Conservation (phyloP, 192 early-diverging fungal genomes). For the Entomortierella chlamydospora region DNA sequence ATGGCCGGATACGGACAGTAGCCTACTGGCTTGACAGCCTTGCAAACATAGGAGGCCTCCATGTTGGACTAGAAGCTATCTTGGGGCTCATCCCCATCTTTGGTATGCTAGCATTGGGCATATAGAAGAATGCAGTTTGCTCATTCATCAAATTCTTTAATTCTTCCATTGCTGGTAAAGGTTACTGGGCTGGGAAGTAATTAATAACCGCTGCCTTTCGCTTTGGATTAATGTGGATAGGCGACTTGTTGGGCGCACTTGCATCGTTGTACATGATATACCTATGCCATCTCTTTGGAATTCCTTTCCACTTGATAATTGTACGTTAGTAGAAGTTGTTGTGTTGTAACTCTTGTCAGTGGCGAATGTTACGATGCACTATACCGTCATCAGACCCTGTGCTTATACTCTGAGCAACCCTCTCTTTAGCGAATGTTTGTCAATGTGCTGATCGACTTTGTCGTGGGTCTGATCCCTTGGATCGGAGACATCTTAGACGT, state of each 20-base stretch:
- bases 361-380: too few species aligned
- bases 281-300: slow-evolving; percentile 36
- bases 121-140: not conserved
- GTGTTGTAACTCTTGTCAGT: too few species aligned
- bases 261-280: slow-evolving; percentile 40
- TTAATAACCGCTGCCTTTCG: too few species aligned
- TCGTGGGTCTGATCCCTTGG: slow-evolving; percentile 34
- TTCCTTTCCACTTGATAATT: slow-evolving; percentile 29
- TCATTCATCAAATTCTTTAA: too few species aligned
- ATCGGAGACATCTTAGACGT: slow-evolving; percentile 45
- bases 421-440: slow-evolving; percentile 48
- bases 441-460: slow-evolving; percentile 44
- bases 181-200: too few species aligned
- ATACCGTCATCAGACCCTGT: too few species aligned
- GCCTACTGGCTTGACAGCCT: slow-evolving; percentile 48
- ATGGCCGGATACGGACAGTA: slow-evolving; percentile 35
- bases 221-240: too few species aligned
- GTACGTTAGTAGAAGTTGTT: too few species aligned
- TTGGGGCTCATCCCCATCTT: slow-evolving; percentile 44
- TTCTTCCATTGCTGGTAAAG: too few species aligned
- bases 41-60: slow-evolving; percentile 19
- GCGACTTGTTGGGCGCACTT: slow-evolving; percentile 38
- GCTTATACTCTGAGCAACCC: too few species aligned
- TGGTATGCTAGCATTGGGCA: slow-evolving; percentile 12
- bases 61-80: slow-evolving; percentile 38